Evolutionary conservation across 2,329 filamentous ascomycete genomes (phyloP).

Genomic region (Biscogniauxia marginata): DNA sequence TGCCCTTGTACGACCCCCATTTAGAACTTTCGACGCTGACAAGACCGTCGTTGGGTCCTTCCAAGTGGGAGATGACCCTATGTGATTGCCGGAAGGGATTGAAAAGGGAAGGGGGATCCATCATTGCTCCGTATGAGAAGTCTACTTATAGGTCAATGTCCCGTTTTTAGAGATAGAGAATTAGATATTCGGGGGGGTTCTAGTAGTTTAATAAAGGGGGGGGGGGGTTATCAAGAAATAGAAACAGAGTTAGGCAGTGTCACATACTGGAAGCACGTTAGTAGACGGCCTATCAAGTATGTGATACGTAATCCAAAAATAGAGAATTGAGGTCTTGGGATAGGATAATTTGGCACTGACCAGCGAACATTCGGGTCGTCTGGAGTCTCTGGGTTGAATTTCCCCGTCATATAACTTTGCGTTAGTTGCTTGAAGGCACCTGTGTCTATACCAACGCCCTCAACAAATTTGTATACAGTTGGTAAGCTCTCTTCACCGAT

Average conservation of each 20-base stretch:
- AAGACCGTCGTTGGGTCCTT: slow-evolving; percentile 65
- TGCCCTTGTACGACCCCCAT: slow-evolving; percentile 65
- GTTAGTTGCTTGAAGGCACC: slow-evolving; percentile 62
- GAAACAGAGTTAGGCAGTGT: not conserved
- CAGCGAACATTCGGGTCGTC: slow-evolving; percentile 52
- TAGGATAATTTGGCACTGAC: not conserved
- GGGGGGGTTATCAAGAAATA: not conserved
- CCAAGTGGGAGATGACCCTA: slow-evolving; percentile 45
- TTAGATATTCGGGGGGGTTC: not conserved
- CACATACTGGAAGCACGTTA: not conserved
- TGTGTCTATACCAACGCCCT: slow-evolving; percentile 53
- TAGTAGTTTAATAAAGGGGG: not conserved
- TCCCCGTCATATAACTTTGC: slow-evolving; percentile 53
- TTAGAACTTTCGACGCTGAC: slow-evolving; percentile 62
- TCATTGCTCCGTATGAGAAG: slow-evolving; percentile 61
- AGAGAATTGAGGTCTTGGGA: too few relatives aligned
- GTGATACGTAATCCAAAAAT: too few relatives aligned
- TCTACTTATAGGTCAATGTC: slow-evolving; percentile 26
- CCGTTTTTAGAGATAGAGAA: not conserved
- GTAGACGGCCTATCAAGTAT: not conserved
- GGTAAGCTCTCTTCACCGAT: slow-evolving; percentile 49
- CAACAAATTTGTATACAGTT: slow-evolving; percentile 52
- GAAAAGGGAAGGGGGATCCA: slow-evolving; percentile 55
- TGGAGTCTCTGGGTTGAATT: slow-evolving; percentile 58
- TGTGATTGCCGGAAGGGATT: slow-evolving; percentile 61